phyloP scores from a whole-genome alignment of 176 grass and related monocot species.

The Echinochloa phyllopogon region DNA sequence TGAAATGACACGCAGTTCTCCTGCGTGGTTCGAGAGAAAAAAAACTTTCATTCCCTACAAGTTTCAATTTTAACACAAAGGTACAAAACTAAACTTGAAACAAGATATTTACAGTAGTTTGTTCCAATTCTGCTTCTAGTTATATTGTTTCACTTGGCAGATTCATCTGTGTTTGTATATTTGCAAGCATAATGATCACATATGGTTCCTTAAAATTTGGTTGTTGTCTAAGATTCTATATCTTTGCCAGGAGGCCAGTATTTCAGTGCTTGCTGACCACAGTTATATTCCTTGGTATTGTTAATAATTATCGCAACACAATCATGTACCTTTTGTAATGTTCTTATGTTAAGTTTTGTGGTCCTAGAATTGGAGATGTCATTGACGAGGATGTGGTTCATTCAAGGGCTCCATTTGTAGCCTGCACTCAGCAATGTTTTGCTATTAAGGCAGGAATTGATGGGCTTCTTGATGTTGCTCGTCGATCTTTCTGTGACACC shows the following conservation, averaged over 20 bases:
- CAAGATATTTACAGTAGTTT: slow-evolving; percentile 12
- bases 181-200: slow-evolving; percentile 14
- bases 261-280: slow-evolving; percentile 21
- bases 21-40: too few species aligned
- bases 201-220: slow-evolving; percentile 13
- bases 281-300: slow-evolving; percentile 32
- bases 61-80: background rate
- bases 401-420: slow-evolving; percentile 96
- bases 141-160: slow-evolving; percentile 8
- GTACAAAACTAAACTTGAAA: slow-evolving; percentile 7
- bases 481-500: slow-evolving; percentile 88
- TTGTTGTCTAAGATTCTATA: slow-evolving; percentile 17
- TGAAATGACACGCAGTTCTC: too few species aligned
- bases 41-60: too few species aligned
- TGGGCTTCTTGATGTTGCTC: slow-evolving; percentile 89
- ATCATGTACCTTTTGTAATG: slow-evolving; percentile 31
- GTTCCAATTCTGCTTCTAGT: slow-evolving; percentile 15
- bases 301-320: slow-evolving; percentile 22
- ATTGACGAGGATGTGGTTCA: slow-evolving; percentile 95
- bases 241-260: slow-evolving; percentile 11
- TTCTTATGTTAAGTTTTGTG: slow-evolving; percentile 52
- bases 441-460: slow-evolving; percentile 92
- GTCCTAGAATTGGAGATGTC: slow-evolving; percentile 69
- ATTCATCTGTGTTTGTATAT: slow-evolving; percentile 25
- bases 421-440: slow-evolving; percentile 93